Evolutionary conservation across 352 stramenopile species (phyloP), one percentile per base, ranked within the genome.

Genomic region (Phytophthora syringae): DNA sequence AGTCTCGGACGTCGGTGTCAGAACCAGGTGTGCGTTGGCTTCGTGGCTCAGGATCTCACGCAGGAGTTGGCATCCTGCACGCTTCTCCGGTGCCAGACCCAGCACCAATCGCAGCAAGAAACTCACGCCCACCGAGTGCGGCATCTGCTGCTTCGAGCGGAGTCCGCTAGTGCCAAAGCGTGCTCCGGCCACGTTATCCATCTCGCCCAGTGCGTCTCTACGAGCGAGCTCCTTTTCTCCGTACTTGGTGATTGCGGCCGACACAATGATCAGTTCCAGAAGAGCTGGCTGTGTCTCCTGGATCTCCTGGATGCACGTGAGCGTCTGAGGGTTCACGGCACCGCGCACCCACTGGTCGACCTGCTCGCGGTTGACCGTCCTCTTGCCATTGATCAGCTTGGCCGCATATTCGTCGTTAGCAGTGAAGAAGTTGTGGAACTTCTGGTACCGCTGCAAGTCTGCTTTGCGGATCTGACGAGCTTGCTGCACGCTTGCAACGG

Each of bases 341-440:
- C 22, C 30, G 4, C 36, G 13, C 6, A 64, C 13, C 52, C 61
- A 69, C 37, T 59, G 21, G 37, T 58, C 48, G 15, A 69, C 53
- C 22, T 59, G 36, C 53, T 69, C 61, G 2, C 47, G 61, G 27
- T 69, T 69, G 22, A n/a, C 27, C 18, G 40, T 44, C 2, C 16
- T 20, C 22, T 67, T 66, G 16, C 13, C 32, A 36, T 48, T 60
- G 24, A 70, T 66, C 32, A 39, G 30, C 16, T 32, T 5, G 1
- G 55, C 55, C 5, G 51, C 42, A 7, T 25, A 20, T 9, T 54
- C 49, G 24, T 71, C 63, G 21, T 54, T 60, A 16, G 56, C 63
- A 2, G 20, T 30, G 42, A 71, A 71, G 42, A 58, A 71, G 49
- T 71, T 71, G 25, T 54, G 56, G 18, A 71, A 49, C 48, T 65